phyloP scores from a whole-genome alignment of 2,329 filamentous ascomycete genomes.

The Fusarium nisikadoi region DNA sequence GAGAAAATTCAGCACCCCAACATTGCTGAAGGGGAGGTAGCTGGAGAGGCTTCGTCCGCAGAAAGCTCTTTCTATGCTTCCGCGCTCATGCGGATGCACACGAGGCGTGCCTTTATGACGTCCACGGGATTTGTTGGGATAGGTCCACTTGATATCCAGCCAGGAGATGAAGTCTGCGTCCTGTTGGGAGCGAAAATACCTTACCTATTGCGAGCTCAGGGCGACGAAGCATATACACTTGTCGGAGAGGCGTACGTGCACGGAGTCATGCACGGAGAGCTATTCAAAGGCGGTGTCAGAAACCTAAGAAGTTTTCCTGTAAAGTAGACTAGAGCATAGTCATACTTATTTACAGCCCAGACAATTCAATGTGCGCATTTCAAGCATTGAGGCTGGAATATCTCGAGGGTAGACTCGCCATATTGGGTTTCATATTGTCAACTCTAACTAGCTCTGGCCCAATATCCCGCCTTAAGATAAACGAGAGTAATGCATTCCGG shows the following conservation, averaged over 20 bases:
- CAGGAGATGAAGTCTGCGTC: neutral
- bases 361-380: too few species aligned
- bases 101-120: neutral
- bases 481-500: neutral
- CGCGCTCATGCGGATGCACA: neutral
- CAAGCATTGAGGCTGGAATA: too few species aligned
- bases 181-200: neutral
- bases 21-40: too few species aligned
- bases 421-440: neutral
- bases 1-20: neutral
- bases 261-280: neutral
- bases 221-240: neutral
- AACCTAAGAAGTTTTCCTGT: neutral
- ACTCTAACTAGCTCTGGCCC: neutral
- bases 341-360: neutral
- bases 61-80: neutral
- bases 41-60: neutral
- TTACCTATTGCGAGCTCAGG: neutral
- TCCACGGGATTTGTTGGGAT: neutral
- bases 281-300: neutral
- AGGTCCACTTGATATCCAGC: neutral
- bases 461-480: too few species aligned
- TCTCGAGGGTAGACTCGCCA: neutral
- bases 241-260: neutral
- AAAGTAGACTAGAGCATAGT: neutral